Base-by-base conservation (phyloP, 1,284 basidiomycete genomes). In the Puccinia brachypodii region DNA sequence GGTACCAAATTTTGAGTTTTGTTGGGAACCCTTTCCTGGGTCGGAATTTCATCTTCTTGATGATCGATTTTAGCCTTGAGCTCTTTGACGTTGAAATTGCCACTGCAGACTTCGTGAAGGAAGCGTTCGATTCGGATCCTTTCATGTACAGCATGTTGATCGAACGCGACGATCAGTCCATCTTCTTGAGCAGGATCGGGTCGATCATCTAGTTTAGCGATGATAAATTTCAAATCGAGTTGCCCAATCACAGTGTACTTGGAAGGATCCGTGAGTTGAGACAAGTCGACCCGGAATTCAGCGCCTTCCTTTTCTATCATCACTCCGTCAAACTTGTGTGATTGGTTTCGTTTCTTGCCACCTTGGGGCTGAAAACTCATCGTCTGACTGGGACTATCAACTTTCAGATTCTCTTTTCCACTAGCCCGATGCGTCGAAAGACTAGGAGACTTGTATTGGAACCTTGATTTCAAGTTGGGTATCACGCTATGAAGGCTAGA, bases 71-170 rank as follows among this genome's bases (percentile, higher is more conserved):
- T 2, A 38, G 28, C 31, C 16, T 60, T 85, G 66, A 74, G 88
- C 86, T 16, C 85, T 85, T 83, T 88, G 86, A 69, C 86, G 83
- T 83, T 69, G 36, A 40, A 76, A 66, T 31, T 66, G 3, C 91
- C 90, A 7, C 83, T 50, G 86, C 92, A 93, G 28, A 94, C 86
- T 76, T 91, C 90, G 83, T 89, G 89, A 80, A 96, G 88, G 85
- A 94, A 92, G n/a, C 88, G 88, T 87, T 98, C 96, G 69, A 97
- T 92, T 31, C 94, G 90, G 40, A 96, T 88, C 11, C 96, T 91
- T 87, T 98, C 96, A 85, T 97, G 94, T 9, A 95, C 96, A 4
- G 96, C 96, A 85, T 98, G 96, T 86, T 98, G 96, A 87, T 98
- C 96, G 64, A 98, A 89, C 81, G 97, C 89, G 36, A 95, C 89